These are phyloP conservation scores for Imleria badia DNA, from an alignment of 768 basidiomycete species.

Conservation along the genomic window DNA sequence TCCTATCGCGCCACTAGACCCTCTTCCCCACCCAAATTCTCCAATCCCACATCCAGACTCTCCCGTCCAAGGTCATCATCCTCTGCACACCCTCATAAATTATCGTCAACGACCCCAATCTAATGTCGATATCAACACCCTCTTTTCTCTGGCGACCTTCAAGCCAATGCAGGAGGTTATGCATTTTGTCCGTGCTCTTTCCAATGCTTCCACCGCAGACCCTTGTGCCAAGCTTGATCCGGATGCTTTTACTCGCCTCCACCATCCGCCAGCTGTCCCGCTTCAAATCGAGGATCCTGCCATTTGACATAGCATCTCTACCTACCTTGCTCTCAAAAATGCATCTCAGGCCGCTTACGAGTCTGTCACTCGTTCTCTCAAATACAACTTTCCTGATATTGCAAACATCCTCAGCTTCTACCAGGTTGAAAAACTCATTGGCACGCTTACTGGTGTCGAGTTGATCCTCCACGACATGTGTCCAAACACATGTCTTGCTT, in stretches of 20 bases:
- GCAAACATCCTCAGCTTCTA: neutral
- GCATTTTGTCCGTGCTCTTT: neutral
- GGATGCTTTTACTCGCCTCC: neutral
- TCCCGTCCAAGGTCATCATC: too few relatives aligned
- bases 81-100: too few relatives aligned
- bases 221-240: neutral
- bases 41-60: too few relatives aligned
- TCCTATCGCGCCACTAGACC: too few relatives aligned
- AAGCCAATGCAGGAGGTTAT: neutral
- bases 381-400: neutral
- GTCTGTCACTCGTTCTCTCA: neutral
- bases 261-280: neutral
- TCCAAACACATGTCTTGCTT: constrained; percentile 40
- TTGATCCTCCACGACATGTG: constrained; percentile 43
- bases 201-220: neutral
- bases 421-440: constrained; percentile 3
- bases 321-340: neutral
- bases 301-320: too few relatives aligned
- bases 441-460: constrained; percentile 28
- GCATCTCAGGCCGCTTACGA: neutral
- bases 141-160: neutral
- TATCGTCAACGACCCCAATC: neutral
- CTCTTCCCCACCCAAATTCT: too few relatives aligned
- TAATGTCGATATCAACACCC: neutral
- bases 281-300: neutral